These are phyloP conservation scores for Dactylellina haptotyla DNA, from an alignment of 2,329 filamentous ascomycete species.

Conservation along the genomic window DNA sequence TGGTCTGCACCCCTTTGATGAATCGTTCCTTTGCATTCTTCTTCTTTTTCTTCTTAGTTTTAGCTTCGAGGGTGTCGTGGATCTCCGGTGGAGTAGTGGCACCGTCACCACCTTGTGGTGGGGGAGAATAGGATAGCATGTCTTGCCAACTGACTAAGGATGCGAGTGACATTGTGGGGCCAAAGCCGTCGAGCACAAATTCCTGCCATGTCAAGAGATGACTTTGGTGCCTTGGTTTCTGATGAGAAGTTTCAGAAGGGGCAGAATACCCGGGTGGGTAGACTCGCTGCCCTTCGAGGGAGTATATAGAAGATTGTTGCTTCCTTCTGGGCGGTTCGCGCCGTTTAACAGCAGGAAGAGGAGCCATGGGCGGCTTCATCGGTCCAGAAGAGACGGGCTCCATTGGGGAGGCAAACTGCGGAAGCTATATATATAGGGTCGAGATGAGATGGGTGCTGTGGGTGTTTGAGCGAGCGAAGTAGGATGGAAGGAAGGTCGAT, in stretches of 20 bases:
- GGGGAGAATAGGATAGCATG: constrained; percentile 41
- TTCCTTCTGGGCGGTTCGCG: constrained; percentile 13
- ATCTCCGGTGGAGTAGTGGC: constrained; percentile 34
- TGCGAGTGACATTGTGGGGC: constrained; percentile 39
- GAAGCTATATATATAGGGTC: neutral
- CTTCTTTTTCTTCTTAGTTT: constrained; percentile 18
- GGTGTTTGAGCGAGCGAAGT: constrained; percentile 19
- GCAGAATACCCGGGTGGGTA: neutral
- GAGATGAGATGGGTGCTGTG: neutral
- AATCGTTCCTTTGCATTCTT: constrained; percentile 8
- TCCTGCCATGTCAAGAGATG: constrained; percentile 49
- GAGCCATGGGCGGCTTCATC: neutral
- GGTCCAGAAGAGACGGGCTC: neutral
- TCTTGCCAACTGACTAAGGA: constrained; percentile 50
- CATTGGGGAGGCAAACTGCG: neutral
- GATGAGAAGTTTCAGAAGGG: neutral
- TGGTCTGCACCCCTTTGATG: constrained; percentile 4
- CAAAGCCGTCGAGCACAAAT: constrained; percentile 41
- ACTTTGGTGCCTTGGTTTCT: neutral
- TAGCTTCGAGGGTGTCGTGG: constrained; percentile 18
- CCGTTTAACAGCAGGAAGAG: constrained; percentile 9
- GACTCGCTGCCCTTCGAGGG: constrained; percentile 30
- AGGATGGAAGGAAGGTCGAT: constrained; percentile 1
- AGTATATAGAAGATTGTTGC: constrained; percentile 20
- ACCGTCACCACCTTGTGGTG: constrained; percentile 23